These are phyloP conservation scores for Madurella mycetomatis DNA, from an alignment of 2,329 filamentous ascomycete species.

Conservation along the genomic window DNA sequence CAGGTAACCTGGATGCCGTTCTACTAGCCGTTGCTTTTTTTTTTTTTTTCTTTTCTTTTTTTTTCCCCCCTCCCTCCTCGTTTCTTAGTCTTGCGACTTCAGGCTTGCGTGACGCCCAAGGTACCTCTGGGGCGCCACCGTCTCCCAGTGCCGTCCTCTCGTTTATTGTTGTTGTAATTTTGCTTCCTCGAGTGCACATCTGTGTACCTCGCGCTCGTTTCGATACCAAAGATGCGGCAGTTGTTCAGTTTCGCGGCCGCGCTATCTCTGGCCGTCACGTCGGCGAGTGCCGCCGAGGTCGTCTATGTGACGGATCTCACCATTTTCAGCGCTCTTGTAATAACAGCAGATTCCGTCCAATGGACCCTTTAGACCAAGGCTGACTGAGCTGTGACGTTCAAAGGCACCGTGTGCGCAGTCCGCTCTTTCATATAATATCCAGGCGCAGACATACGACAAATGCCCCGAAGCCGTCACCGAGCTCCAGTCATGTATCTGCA, in stretches of 20 bases:
- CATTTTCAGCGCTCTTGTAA: conserved; percentile 40
- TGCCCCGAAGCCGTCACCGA: conserved; percentile 42
- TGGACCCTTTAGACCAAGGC: neutral
- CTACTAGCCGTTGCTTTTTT: too few species aligned
- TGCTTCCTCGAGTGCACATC: neutral
- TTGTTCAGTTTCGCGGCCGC: conserved; percentile 1
- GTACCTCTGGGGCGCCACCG: neutral
- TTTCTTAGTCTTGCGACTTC: neutral
- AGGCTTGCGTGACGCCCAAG: neutral
- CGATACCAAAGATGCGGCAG: conserved; percentile 18
- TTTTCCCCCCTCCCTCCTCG: neutral
- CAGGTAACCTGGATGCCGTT: neutral
- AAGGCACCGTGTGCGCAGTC: conserved; percentile 49
- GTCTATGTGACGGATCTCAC: conserved; percentile 43
- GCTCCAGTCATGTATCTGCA: conserved; percentile 51
- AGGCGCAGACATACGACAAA: conserved; percentile 37
- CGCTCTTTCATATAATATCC: conserved; percentile 43
- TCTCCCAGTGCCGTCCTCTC: conserved; percentile 7
- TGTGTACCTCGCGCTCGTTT: neutral
- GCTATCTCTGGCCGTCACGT: conserved; percentile 6
- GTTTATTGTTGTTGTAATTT: neutral
- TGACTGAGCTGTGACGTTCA: neutral
- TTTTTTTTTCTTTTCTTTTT: neutral
- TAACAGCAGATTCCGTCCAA: conserved; percentile 1
- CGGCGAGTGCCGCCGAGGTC: conserved; percentile 26